phyloP scores from a whole-genome alignment of 148 eudicot species.

The Vaccinium vitisidaea region DNA sequence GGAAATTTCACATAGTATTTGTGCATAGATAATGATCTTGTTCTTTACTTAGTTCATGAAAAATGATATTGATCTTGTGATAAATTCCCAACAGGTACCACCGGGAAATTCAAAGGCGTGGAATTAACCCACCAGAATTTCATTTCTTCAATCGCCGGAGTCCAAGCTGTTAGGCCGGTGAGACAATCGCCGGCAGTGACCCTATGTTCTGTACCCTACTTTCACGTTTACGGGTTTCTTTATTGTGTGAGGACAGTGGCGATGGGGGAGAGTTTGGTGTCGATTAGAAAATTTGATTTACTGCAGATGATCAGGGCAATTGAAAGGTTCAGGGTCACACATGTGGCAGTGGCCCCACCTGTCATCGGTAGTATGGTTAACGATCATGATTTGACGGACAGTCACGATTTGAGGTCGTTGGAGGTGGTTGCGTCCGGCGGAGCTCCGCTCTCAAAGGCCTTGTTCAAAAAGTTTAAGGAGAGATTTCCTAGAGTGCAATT shows the following conservation, averaged over 20 bases:
- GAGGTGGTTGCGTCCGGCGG: not conserved
- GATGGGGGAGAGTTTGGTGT: slow-evolving; percentile 13
- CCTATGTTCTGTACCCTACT: slow-evolving; percentile 13
- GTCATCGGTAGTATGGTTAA: not conserved
- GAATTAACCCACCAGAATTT: slow-evolving; percentile 30
- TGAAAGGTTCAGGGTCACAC: slow-evolving; percentile 7
- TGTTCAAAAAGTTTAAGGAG: not conserved
- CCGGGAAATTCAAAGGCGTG: slow-evolving; percentile 28
- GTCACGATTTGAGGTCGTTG: slow-evolving; percentile 15
- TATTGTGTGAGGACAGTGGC: not conserved
- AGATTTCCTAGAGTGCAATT: not conserved
- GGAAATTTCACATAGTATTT: not conserved
- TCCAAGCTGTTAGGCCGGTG: not conserved
- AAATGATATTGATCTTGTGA: not conserved
- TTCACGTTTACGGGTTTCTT: slow-evolving; percentile 13
- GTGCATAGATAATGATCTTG: not conserved
- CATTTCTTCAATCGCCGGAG: not conserved
- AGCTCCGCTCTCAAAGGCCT: not conserved
- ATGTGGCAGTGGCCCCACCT: slow-evolving; percentile 1
- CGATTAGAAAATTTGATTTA: not conserved
- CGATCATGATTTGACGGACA: not conserved
- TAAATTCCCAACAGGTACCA: slow-evolving; percentile 22
- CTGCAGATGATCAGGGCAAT: slow-evolving; percentile 7
- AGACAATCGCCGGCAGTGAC: not conserved
- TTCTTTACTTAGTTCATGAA: not conserved